phyloP scores from a whole-genome alignment of 257 asterid species.

The Solanum piurae region DNA sequence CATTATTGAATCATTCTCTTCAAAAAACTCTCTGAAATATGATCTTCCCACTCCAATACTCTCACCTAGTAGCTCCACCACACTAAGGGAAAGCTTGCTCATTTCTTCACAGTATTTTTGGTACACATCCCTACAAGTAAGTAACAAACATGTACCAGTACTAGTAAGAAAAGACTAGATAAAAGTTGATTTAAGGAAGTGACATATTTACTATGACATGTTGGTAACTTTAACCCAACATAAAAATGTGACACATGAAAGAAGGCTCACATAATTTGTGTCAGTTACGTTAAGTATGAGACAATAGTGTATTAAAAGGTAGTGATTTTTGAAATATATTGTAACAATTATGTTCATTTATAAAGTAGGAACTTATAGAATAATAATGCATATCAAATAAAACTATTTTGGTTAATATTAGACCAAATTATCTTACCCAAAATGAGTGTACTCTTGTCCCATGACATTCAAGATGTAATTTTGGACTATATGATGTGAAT shows the following conservation, averaged over 20 bases:
- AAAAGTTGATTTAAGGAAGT: neutral
- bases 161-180: neutral
- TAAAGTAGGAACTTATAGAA: neutral
- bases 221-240: neutral
- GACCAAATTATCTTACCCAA: constrained; percentile 37
- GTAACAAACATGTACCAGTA: neutral
- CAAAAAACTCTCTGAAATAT: constrained; percentile 45
- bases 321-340: neutral
- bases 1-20: constrained; percentile 65
- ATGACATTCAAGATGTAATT: constrained; percentile 29
- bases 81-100: constrained; percentile 36
- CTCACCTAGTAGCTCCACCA: constrained; percentile 60
- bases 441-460: constrained; percentile 39
- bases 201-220: neutral
- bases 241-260: neutral
- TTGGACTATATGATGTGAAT: constrained; percentile 9
- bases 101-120: constrained; percentile 56
- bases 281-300: too few species aligned
- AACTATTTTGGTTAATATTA: neutral
- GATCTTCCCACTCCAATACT: constrained; percentile 50
- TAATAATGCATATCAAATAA: neutral
- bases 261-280: neutral
- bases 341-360: neutral
- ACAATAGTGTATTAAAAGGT: neutral
- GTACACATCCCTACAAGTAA: constrained; percentile 30